phyloP scores from a whole-genome alignment of 208 protist species.

The Sergeia podlipaevii region DNA sequence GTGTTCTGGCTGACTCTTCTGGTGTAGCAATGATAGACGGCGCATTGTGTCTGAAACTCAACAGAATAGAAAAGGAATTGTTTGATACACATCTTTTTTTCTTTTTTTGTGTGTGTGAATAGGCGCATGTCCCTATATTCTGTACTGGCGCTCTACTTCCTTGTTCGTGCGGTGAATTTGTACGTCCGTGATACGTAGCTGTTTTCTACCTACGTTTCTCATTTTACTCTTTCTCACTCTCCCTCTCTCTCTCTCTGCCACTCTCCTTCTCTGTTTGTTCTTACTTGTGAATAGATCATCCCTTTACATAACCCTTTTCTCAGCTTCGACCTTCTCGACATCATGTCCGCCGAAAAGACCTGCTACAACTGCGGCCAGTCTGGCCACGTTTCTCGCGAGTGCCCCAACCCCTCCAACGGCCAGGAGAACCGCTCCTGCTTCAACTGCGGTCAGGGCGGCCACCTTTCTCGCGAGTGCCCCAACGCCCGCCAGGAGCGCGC shows the following conservation, averaged over 20 bases:
- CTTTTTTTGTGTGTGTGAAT: too few relatives aligned
- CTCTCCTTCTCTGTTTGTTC: background rate
- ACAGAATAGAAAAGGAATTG: constrained; percentile 5
- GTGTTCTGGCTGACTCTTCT: too few relatives aligned
- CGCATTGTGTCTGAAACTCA: constrained; percentile 3
- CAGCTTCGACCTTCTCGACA: constrained; percentile 16
- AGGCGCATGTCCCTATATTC: too few relatives aligned
- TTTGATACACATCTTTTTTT: background rate
- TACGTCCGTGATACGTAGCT: too few relatives aligned
- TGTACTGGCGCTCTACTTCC: too few relatives aligned
- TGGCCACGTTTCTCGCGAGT: constrained; percentile 68
- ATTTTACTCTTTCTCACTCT: background rate
- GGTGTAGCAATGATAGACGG: too few relatives aligned
- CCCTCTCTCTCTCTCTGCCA: background rate
- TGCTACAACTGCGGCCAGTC: constrained; percentile 78
- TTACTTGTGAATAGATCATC: background rate
- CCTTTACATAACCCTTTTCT: background rate
- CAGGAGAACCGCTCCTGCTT: constrained; percentile 23
- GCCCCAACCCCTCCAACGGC: constrained; percentile 30
- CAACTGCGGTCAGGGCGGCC: constrained; percentile 40
- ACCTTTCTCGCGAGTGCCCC: constrained; percentile 52
- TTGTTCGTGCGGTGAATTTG: too few relatives aligned
- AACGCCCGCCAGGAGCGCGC: constrained; percentile 34
- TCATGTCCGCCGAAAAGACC: constrained; percentile 29
- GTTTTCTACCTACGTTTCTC: too few relatives aligned